Percentiles rank a stretch among this genome's conserved stretches.
These are phyloP conservation scores for Naumovozyma dairenensis DNA, from an alignment of 805 yeast species.

Conservation along the genomic window DNA sequence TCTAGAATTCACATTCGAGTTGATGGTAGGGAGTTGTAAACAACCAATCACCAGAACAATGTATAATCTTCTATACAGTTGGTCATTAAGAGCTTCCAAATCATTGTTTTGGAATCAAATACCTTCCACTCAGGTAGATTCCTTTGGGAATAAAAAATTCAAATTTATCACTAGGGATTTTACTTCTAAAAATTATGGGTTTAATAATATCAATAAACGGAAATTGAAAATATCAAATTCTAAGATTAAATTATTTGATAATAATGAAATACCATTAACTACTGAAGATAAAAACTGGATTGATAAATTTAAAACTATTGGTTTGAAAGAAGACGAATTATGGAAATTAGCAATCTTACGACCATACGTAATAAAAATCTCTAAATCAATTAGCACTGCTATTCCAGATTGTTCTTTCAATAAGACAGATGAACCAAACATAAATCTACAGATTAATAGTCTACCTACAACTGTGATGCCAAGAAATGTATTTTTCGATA, in stretches of 20 bases:
- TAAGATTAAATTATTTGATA: slow-evolving; percentile 30
- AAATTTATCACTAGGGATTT: slow-evolving; percentile 23
- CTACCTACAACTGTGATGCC: slow-evolving; percentile 32
- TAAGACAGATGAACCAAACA: slow-evolving; percentile 21
- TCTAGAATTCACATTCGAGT: slow-evolving; percentile 56
- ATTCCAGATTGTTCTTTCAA: too few species aligned
- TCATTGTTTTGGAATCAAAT: slow-evolving; percentile 74
- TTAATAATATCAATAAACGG: slow-evolving; percentile 12
- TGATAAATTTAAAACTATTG: slow-evolving; percentile 60
- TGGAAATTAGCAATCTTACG: slow-evolving; percentile 77
- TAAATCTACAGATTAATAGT: neutral
- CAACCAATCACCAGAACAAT: slow-evolving; percentile 58
- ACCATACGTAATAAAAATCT: slow-evolving; percentile 54
- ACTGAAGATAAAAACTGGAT: slow-evolving; percentile 65
- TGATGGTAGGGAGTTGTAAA: slow-evolving; percentile 56
- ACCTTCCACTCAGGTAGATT: slow-evolving; percentile 28
- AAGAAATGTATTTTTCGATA: slow-evolving; percentile 43
- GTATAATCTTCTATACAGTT: slow-evolving; percentile 51
- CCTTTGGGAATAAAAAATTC: slow-evolving; percentile 35
- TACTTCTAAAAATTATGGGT: slow-evolving; percentile 22
- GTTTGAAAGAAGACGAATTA: slow-evolving; percentile 57
- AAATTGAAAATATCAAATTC: slow-evolving; percentile 9
- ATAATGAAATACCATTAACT: slow-evolving; percentile 43
- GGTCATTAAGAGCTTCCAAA: slow-evolving; percentile 60
- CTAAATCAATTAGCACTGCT: slow-evolving; percentile 34